These are phyloP conservation scores for Ganoderma lucidum DNA, from an alignment of 1,284 basidiomycete species.

Conservation along the genomic window DNA sequence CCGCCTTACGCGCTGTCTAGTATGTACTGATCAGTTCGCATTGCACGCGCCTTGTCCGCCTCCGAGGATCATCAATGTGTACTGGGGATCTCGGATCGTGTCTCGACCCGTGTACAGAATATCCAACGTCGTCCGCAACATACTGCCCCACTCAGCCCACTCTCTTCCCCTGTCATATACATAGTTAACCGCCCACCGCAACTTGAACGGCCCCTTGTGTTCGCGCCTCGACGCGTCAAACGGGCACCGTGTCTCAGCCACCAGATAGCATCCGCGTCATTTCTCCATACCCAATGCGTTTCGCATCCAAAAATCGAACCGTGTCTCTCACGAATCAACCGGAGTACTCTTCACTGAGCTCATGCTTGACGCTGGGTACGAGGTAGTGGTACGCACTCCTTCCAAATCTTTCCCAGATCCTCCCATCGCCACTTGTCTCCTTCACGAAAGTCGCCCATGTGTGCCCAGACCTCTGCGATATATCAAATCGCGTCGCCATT, in stretches of 20 bases:
- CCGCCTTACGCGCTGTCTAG: neutral
- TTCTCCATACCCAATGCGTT: neutral
- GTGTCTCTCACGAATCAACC: neutral
- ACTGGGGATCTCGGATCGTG: neutral
- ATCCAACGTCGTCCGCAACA: neutral
- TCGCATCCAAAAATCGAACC: neutral
- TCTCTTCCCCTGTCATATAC: neutral
- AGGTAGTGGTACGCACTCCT: constrained; percentile 31
- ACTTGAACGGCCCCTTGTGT: neutral
- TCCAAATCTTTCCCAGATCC: neutral
- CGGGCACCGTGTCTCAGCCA: neutral
- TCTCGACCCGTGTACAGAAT: neutral
- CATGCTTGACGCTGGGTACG: constrained; percentile 38
- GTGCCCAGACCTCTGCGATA: constrained; percentile 9
- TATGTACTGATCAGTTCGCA: neutral
- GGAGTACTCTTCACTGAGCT: constrained; percentile 20
- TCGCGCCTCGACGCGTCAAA: neutral
- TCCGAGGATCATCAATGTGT: neutral
- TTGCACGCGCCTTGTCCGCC: neutral
- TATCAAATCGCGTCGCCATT: constrained; percentile 27
- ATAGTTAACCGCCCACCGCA: neutral
- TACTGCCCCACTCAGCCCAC: neutral
- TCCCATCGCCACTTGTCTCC: constrained; percentile 1
- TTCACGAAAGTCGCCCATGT: neutral
- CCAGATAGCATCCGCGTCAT: neutral